These are phyloP conservation scores for Tylopilus subfusipes DNA, from an alignment of 768 basidiomycete species.

Conservation along the genomic window DNA sequence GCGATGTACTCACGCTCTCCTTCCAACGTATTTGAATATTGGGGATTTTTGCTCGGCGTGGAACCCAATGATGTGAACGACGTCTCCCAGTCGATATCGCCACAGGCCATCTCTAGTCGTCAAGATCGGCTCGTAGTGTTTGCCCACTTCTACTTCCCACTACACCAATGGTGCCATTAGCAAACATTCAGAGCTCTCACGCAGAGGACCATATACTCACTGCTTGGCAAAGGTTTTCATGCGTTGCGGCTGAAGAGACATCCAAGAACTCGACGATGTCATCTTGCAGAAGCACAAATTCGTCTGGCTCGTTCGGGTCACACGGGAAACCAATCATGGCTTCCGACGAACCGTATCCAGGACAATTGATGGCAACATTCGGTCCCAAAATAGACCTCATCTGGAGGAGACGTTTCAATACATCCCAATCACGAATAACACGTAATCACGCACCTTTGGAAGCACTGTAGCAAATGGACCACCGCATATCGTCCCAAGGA, in stretches of 20 bases:
- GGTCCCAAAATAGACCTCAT: slow-evolving; percentile 14
- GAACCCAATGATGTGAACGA: slow-evolving; percentile 19
- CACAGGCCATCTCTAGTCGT: slow-evolving; percentile 23
- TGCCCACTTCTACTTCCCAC: slow-evolving; percentile 19
- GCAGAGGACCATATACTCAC: slow-evolving; percentile 4
- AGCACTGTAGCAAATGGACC: slow-evolving; percentile 9
- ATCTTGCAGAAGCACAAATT: slow-evolving; percentile 3
- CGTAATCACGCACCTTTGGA: slow-evolving; percentile 8
- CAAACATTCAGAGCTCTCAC: neutral
- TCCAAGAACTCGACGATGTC: slow-evolving; percentile 21
- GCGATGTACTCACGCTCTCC: slow-evolving; percentile 16
- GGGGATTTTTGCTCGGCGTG: slow-evolving; percentile 3
- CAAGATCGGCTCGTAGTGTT: slow-evolving; percentile 19
- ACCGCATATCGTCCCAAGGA: slow-evolving; percentile 4
- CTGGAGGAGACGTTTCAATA: slow-evolving; percentile 1
- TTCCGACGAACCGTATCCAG: slow-evolving; percentile 15
- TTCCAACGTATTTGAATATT: slow-evolving; percentile 13
- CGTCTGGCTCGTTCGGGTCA: slow-evolving; percentile 4
- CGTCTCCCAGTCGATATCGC: slow-evolving; percentile 21
- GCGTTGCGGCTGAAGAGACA: slow-evolving; percentile 2
- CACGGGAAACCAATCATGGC: neutral
- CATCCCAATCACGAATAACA: neutral
- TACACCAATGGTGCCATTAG: neutral
- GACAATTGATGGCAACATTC: neutral
- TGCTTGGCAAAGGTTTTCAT: slow-evolving; percentile 14